Base-by-base conservation (phyloP, 495 filamentous ascomycete species). In the Aspergillus cristatus region DNA sequence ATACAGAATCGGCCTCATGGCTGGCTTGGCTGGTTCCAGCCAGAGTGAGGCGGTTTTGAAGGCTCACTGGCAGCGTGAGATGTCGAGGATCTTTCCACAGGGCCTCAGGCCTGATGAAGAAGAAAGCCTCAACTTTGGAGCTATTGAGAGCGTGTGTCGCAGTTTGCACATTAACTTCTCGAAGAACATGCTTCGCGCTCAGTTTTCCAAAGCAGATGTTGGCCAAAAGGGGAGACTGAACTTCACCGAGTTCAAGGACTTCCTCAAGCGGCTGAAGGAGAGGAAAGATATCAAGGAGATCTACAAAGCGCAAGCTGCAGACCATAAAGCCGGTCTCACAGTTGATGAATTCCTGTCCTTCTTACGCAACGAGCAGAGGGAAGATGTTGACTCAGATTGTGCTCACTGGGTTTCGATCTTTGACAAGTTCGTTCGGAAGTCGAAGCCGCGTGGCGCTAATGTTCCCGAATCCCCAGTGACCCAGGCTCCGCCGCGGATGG, bases 81-180 rank as follows among this genome's bases (percentile, higher is more conserved):
- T 94, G 82, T 66, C 72, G 5, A 75, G 76, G 42, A 68, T 80
- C 30, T 80, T 77, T 38, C 68, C 69, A 2, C 67, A 74, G 25
- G 71, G 62, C 35, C 48, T 61, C 15, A 74, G 72, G 40, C 45
- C 65, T 1, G 67, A 73, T 0, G 77, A 79, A 31, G 78, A 79
- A 3, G 83, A 85, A 46, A 71, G 65, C 34, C 76, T 96, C 25
- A 81, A 86, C 36, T 75, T 91, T 32, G 66, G 66, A 18, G 82
- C 81, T 3, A 76, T 96, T 17, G 81, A 86, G 50, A 77, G 78
- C 29, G 70, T 96, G 7, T 96, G 90, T 60, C 82, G 80, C 45
- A 82, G 76, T 42, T 67, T 97, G 31, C 85, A 96, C 50, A 93
- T 98, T 49, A 82, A 94, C 53, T 85, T 82, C 57, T 82, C 86